Conservation (phyloP, 1,139 yeast species). For the Candida dubliniensis region DNA sequence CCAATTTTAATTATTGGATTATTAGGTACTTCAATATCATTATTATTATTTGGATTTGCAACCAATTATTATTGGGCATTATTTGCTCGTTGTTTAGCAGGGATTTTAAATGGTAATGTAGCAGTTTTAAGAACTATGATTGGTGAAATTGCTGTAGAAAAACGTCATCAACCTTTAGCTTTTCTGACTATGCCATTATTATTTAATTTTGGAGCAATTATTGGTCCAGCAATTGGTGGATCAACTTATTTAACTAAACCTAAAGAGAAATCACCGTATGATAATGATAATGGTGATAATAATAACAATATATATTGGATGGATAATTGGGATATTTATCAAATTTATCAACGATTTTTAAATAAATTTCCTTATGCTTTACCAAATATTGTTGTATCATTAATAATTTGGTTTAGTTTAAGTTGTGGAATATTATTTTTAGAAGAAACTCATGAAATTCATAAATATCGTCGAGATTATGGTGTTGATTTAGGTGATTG, state of each 20-base stretch:
- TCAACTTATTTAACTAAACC: conserved; percentile 35
- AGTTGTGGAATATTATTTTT: conserved; percentile 50
- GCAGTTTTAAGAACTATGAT: conserved; percentile 60
- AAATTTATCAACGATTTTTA: conserved; percentile 28
- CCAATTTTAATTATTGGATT: conserved; percentile 53
- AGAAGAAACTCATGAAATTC: conserved; percentile 58
- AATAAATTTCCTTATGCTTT: conserved; percentile 56
- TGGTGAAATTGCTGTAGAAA: conserved; percentile 58
- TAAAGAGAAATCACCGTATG: conserved; percentile 9
- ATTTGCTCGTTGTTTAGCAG: conserved; percentile 51
- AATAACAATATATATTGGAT: neutral
- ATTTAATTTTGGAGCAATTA: conserved; percentile 51
- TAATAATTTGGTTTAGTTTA: conserved; percentile 39
- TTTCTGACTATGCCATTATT: conserved; percentile 60
- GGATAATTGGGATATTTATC: neutral
- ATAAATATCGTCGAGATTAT: conserved; percentile 42
- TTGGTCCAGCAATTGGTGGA: conserved; percentile 54
- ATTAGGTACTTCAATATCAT: conserved; percentile 47
- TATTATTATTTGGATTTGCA: conserved; percentile 55
- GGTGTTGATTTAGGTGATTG: conserved; percentile 57
- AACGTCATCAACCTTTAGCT: conserved; percentile 60
- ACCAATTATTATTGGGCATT: conserved; percentile 51
- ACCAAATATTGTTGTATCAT: conserved; percentile 57
- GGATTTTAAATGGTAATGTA: conserved; percentile 60
- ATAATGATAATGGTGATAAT: conserved; percentile 4